Percentiles rank a stretch among this genome's conserved stretches.
phyloP scores from a whole-genome alignment of 805 yeast genomes.

The Phaffomyces thermotolerans region DNA sequence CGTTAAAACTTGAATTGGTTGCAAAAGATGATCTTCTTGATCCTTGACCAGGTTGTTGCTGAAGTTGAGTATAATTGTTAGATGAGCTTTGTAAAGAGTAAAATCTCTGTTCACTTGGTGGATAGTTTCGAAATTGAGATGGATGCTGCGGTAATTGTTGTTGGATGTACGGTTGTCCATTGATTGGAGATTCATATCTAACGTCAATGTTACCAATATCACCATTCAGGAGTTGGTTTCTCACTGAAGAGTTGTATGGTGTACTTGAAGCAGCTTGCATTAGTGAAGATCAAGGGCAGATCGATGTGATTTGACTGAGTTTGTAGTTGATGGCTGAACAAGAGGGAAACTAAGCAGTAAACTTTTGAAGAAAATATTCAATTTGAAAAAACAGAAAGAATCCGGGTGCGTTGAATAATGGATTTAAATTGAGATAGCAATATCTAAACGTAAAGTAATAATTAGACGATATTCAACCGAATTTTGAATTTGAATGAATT shows the following conservation, averaged over 20 bases:
- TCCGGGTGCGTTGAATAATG: no score
- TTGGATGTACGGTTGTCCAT: constrained; percentile 11
- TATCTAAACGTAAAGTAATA: no score
- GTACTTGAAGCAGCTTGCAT: constrained; percentile 4
- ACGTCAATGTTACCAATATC: constrained; percentile 41
- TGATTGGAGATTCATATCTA: constrained; percentile 32
- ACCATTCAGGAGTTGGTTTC: constrained; percentile 31
- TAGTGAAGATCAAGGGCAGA: neutral
- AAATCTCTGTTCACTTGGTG: constrained; percentile 6
- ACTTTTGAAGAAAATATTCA: no score
- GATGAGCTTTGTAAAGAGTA: neutral
- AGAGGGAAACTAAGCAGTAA: neutral
- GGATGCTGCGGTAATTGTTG: constrained; percentile 5
- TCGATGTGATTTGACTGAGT: no score
- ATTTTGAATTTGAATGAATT: no score
- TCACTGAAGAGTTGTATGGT: constrained; percentile 10
- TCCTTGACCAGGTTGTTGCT: neutral
- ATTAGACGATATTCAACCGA: no score
- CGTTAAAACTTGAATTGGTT: constrained; percentile 12
- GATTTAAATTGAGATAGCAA: no score
- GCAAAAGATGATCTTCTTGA: constrained; percentile 16
- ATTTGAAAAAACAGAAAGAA: no score
- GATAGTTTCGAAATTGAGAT: constrained; percentile 3
- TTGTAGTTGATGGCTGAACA: no score
- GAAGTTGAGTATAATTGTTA: neutral